Evolutionary conservation across 2,329 filamentous ascomycete species (phyloP), one percentile per base, ranked within the genome.

Genomic region (Pseudogymnoascus sp.): DNA sequence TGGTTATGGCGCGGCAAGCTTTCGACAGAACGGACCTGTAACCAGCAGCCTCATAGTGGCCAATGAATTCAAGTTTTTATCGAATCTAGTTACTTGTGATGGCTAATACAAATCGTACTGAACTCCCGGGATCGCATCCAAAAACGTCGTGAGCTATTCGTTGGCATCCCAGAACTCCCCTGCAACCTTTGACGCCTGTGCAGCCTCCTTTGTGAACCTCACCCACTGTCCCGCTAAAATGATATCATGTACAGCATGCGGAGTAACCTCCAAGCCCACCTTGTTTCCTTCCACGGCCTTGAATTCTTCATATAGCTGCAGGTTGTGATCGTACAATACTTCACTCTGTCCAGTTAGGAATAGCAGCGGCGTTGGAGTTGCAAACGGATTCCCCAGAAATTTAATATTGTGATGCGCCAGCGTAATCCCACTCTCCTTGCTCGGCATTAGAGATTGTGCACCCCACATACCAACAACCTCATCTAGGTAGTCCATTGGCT

Each of bases 171-270:
- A 54, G 6, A 54, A 54, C 16, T 64, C 41, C 1, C 35, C 61
- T 25, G 65, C 65, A 20, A 28, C 60, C 47, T 62, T n/a, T 22
- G 61, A 22, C 4, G 47, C 47, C 6, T 12, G 9, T 32, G 47
- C 47, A 54, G 70, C 73, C 66, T 74, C 72, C 43, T 74, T 69
- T 57, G 74, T 66, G 62, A 78, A 81, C 0, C 78, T 79, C 2
- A 78, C 20, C 1, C 72, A 14, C 16, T 70, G 62, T 0, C 75
- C 78, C 1, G 76, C 2, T 1, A 77, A 58, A 16, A 79, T 62
- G 6, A 79, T 75, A 67, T 81, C 80, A 65, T 82, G 79, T 18
- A 74, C 73, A 3, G 72, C 75, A 8, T 68, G 63, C 57, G 73
- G 64, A 65, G 77, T 75, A 2, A 76, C 68, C 64, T 77, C 71